Base-by-base conservation (phyloP, 2,329 filamentous ascomycete species). In the Orbilia oligospora region DNA sequence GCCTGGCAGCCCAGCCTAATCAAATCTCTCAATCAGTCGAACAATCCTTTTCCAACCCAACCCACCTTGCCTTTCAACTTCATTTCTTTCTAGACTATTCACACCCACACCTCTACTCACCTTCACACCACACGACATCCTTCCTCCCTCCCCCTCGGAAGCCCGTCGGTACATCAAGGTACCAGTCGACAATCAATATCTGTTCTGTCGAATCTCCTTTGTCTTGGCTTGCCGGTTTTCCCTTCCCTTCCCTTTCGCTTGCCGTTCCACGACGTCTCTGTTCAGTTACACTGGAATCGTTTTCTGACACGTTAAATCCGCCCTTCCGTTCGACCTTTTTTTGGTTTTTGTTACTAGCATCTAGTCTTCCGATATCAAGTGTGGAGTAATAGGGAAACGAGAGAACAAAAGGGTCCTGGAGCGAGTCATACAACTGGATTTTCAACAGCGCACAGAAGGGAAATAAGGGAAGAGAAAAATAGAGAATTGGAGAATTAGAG, bases 271-370 rank as follows among this genome's bases (percentile, higher is more conserved):
- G 51, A 76, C 61, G 30, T 71, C 63, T 44, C 44, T n/a, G 55
- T 58, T 44, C 18, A 41, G 73, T 77, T 77, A 71, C 73, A 77
- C 73, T 48, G 67, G 67, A 67, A 48, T 63, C 58, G 66, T 53
- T 70, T 70, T 70, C 66, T 71, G 72, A 77, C 72, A 77, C 72
- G 58, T 77, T 66, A 66, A 77, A 66, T 61, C 73, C 67, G 61
- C 73, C 44, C 22, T 53, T 64, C 61, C 61, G 24, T 56, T 70
- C 67, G 49, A 71, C 67, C 18, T 53, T 61, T 38, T 36, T 53
- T 30, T 3, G 27, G 30, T 46, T 36, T 56, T 56, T 56, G 8
- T 36, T 12, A 18, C 36, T 55, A 49, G 56, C 63, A 46, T 41
- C 66, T 38, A n/a, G 48, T 69, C 64, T 56, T 64, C 71, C 66